phyloP scores from a whole-genome alignment of 768 basidiomycete species.

The Flagelloscypha sp. region DNA sequence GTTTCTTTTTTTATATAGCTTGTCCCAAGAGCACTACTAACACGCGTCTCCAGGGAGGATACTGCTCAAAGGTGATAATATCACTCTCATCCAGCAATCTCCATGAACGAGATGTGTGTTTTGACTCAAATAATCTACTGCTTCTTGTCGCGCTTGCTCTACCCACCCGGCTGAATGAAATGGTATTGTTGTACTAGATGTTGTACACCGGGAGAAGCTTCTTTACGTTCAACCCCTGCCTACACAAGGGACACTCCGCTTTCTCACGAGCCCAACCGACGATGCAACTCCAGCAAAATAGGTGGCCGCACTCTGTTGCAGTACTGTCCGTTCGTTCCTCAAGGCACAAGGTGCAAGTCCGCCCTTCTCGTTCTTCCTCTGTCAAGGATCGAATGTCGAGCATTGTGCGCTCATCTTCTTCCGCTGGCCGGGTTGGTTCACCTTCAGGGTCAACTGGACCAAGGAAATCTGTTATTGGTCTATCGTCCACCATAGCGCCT shows the following conservation, averaged over 20 bases:
- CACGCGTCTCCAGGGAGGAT: slow-evolving; percentile 62
- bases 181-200: slow-evolving; percentile 42
- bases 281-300: slow-evolving; percentile 88
- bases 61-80: slow-evolving; percentile 95
- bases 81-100: slow-evolving; percentile 88
- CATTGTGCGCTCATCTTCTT: slow-evolving; percentile 63
- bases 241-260: slow-evolving; percentile 83
- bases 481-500: slow-evolving; percentile 49
- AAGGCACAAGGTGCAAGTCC: slow-evolving; percentile 77
- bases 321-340: slow-evolving; percentile 79
- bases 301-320: slow-evolving; percentile 81
- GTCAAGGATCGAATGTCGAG: slow-evolving; percentile 54
- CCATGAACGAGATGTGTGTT: slow-evolving; percentile 15
- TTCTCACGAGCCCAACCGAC: slow-evolving; percentile 86
- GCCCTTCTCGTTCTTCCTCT: slow-evolving; percentile 38
- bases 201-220: slow-evolving; percentile 79
- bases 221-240: slow-evolving; percentile 63
- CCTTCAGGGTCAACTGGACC: slow-evolving; percentile 42
- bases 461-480: slow-evolving; percentile 50
- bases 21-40: slow-evolving; percentile 4
- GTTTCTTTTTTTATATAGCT: slow-evolving; percentile 3
- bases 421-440: slow-evolving; percentile 47
- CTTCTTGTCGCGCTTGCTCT: no score
- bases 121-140: no score
- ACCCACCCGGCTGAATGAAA: no score